These are phyloP conservation scores for Malus sieversii DNA, from an alignment of 306 rosid species.

Conservation along the genomic window DNA sequence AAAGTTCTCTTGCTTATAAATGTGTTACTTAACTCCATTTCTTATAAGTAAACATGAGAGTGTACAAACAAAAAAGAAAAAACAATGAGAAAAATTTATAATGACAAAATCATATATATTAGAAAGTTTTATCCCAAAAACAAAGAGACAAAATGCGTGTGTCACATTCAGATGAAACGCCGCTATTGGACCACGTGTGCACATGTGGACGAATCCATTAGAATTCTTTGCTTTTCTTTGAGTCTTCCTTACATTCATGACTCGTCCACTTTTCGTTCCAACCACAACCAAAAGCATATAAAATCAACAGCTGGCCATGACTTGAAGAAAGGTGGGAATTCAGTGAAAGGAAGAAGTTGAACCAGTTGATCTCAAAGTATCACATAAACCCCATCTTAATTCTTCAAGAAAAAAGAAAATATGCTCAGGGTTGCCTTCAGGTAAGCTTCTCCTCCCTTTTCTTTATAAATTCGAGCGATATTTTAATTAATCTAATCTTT, in stretches of 20 bases:
- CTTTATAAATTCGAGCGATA: not conserved
- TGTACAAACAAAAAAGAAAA: no score
- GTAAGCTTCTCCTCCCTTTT: not conserved
- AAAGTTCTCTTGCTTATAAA: no score
- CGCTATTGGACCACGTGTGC: not conserved
- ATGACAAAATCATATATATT: no score
- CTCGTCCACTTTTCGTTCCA: not conserved
- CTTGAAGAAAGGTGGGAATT: not conserved
- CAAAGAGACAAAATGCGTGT: not conserved
- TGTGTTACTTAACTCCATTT: no score
- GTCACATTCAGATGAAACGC: not conserved
- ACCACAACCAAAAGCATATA: not conserved
- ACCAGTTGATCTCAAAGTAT: not conserved
- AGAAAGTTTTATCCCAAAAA: not conserved
- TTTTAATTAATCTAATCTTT: no score
- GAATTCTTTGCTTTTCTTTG: not conserved
- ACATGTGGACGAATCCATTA: not conserved
- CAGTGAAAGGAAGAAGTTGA: not conserved
- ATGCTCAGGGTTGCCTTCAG: constrained; percentile 5
- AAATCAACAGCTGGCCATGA: not conserved
- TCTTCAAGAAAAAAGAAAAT: not conserved
- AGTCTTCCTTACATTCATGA: not conserved
- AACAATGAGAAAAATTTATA: no score
- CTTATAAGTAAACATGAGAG: no score
- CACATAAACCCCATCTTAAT: not conserved